These are phyloP conservation scores for Nitzschia inconspicua DNA, from an alignment of 108 stramenopile species.

Conservation along the genomic window DNA sequence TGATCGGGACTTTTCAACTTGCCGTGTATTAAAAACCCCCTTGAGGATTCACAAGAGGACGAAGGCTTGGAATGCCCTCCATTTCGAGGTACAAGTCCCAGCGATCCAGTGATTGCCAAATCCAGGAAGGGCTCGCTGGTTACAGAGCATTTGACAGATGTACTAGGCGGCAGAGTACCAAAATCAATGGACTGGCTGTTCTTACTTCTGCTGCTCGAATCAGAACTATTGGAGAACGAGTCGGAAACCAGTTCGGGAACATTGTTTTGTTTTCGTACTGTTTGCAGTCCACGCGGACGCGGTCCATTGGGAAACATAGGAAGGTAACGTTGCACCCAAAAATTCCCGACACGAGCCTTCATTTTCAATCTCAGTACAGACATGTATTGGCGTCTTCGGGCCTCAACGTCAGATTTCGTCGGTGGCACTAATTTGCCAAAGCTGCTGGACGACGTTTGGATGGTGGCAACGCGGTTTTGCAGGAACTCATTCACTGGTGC, in stretches of 20 bases:
- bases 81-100: constrained; percentile 11
- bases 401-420: background rate
- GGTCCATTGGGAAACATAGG: constrained; percentile 15
- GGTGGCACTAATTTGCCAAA: background rate
- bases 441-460: background rate
- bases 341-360: constrained; percentile 11
- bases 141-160: background rate
- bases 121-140: constrained; percentile 16
- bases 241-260: background rate
- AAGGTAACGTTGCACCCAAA: background rate
- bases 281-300: background rate
- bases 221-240: background rate
- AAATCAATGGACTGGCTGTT: too few relatives aligned
- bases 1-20: constrained; percentile 21
- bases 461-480: background rate
- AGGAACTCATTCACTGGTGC: background rate
- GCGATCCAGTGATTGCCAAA: constrained; percentile 14
- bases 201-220: too few relatives aligned
- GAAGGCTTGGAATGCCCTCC: background rate
- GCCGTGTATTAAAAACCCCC: too few relatives aligned
- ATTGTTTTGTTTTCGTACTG: background rate
- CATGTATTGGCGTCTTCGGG: constrained; percentile 5
- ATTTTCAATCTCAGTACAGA: constrained; percentile 16
- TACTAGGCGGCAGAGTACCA: constrained; percentile 4
- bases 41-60: background rate